Evolutionary conservation across 352 stramenopile genomes (phyloP), one percentile per base, ranked within the genome.

Genomic region (Plasmopara viticola): DNA sequence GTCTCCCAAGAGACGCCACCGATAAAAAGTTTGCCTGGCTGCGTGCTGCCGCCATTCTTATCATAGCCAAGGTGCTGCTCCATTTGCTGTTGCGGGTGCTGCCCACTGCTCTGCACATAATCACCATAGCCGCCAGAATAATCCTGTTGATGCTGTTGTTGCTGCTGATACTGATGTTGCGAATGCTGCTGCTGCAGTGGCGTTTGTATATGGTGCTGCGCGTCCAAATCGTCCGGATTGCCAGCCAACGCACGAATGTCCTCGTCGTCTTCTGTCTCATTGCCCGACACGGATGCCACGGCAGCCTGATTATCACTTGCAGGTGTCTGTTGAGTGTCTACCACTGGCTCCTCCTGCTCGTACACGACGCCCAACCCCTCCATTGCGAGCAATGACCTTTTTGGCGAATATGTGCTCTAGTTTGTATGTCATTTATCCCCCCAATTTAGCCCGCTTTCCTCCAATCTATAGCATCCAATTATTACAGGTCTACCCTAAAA

Each of bases 1-100:
- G 89, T 97, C 51, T 96, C 83, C 88, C 88, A 97, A 38, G 79
- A 90, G 30, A 97, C 80, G 14, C 89, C 89, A 40, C 89, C 88
- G 52, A 96, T 85, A 54, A 97, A 97, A 14, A 96, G 76, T 63
- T 97, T 97, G 66, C 84, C 84, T 7, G 70, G 71, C 45, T 74
- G 62, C 30, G 56, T 56, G 30, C 42, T 58, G 52, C 48, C 53
- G 39, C 65, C 67, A n/a, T 40, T 68, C 12, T 55, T 62, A 38
- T 66, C 65, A 47, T 70, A 68, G 51, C 62, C 42, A 25, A 60
- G 55, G 30, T 68, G 59, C 43, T 68, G 59, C 43, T 69, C 56
- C 62, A 70, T 62, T n/a, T 76, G 69, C 51, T 81, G 74, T 48
- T 81, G 64, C 20, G 74, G 60, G 33, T 81, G 67, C 44, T 70